Percentiles rank a stretch among this genome's conserved stretches.
Evolutionary conservation across 139 green algal genomes (phyloP).

Genomic region (Chlamydomonas applanata): DNA sequence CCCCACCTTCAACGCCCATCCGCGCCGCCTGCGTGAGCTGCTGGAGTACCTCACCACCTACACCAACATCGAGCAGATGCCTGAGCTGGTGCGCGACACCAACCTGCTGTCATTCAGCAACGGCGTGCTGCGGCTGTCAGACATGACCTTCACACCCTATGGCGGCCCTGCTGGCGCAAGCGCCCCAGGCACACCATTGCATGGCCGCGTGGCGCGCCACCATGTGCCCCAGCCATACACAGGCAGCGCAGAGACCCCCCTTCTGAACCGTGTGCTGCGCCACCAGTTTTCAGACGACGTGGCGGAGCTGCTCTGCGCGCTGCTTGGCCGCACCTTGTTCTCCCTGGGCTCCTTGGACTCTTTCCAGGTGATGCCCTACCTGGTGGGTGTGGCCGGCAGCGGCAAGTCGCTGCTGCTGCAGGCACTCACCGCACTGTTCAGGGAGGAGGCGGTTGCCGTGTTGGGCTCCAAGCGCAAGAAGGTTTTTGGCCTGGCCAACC

Average conservation of each 20-base stretch:
- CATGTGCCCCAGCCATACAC: background rate
- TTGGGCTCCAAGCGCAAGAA: background rate
- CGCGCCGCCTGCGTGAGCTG: too few species aligned
- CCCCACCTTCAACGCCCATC: too few species aligned
- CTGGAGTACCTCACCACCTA: too few species aligned
- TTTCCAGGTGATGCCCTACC: conserved; percentile 21
- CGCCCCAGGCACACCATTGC: background rate
- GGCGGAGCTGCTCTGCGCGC: conserved; percentile 10
- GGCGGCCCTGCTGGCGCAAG: background rate
- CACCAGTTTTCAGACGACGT: conserved; percentile 5
- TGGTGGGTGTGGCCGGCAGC: conserved; percentile 9
- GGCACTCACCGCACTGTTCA: background rate
- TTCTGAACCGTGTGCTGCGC: conserved; percentile 5
- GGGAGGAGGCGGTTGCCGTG: background rate
- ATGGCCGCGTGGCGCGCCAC: background rate
- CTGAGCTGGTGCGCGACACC: background rate
- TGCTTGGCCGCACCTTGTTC: conserved; percentile 18
- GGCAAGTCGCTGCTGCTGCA: conserved; percentile 13
- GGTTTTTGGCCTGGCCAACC: too few species aligned
- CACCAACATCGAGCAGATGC: too few species aligned
- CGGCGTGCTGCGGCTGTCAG: background rate
- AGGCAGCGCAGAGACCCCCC: background rate
- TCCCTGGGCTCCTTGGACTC: conserved; percentile 18
- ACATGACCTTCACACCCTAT: background rate
- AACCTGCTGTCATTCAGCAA: conserved; percentile 18